Evolutionary conservation across 441 rosid species (phyloP).

Genomic region (Aleurites moluccanus): DNA sequence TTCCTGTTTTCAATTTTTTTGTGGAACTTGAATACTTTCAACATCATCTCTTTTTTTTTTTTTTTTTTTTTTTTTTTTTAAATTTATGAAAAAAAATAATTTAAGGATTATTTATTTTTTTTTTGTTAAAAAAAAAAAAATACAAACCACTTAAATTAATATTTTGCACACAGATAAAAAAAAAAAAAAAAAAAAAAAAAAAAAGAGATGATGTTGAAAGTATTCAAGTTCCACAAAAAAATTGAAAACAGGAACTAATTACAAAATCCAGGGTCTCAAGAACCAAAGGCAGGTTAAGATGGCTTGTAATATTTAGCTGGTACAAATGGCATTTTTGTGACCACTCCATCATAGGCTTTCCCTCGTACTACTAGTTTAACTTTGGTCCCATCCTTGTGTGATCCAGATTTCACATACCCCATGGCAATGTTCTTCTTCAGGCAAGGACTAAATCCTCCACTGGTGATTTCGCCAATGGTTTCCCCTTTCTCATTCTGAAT

Average conservation of each 20-base stretch:
- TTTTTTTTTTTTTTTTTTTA: too few relatives aligned
- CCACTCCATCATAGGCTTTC: conserved; percentile 73
- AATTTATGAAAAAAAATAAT: too few relatives aligned
- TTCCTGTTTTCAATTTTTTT: too few relatives aligned
- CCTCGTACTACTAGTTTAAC: conserved; percentile 80
- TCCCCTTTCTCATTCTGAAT: conserved; percentile 68
- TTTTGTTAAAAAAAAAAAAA: too few relatives aligned
- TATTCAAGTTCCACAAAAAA: conserved; percentile 18
- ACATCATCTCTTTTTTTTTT: too few relatives aligned
- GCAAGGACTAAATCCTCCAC: conserved; percentile 98
- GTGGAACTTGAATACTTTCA: too few relatives aligned
- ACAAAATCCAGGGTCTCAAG: conserved; percentile 13
- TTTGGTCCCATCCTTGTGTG: conserved; percentile 79
- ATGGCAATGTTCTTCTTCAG: conserved; percentile 94
- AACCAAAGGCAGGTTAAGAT: conserved; percentile 22
- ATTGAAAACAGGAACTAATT: conserved; percentile 22
- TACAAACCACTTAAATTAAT: too few relatives aligned
- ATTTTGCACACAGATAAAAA: conserved; percentile 6
- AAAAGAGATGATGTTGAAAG: conserved; percentile 2
- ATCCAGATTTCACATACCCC: conserved; percentile 94
- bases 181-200: too few relatives aligned
- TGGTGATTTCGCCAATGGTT: conserved; percentile 86
- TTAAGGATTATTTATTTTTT: too few relatives aligned
- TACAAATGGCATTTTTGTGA: conserved; percentile 95
- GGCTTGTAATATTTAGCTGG: conserved; percentile 95